Conservation (phyloP, 176 grass and related monocot genomes). For the Zea luxurians region DNA sequence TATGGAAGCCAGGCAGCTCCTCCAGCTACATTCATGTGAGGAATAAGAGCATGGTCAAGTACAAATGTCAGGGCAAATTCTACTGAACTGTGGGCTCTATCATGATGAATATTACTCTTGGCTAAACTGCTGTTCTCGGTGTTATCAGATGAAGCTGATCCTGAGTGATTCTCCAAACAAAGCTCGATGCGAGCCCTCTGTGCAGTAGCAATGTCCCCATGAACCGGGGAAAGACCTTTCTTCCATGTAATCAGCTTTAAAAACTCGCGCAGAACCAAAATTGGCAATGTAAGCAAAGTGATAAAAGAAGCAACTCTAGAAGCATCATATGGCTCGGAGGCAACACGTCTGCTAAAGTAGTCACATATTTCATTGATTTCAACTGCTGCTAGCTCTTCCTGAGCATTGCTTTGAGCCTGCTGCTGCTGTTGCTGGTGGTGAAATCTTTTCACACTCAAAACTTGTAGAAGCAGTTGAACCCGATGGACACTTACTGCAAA, state of each 20-base stretch:
- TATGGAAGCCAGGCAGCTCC: slow-evolving; percentile 97
- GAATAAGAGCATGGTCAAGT: slow-evolving; percentile 85
- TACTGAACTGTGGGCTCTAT: slow-evolving; percentile 72
- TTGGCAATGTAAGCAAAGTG: slow-evolving; percentile 88
- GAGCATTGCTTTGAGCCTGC: slow-evolving; percentile 71
- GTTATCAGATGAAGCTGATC: slow-evolving; percentile 54
- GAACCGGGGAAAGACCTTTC: slow-evolving; percentile 79
- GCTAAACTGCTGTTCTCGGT: slow-evolving; percentile 49
- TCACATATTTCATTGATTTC: slow-evolving; percentile 99
- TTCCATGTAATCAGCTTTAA: slow-evolving; percentile 96
- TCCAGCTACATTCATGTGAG: slow-evolving; percentile 92
- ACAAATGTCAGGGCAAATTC: slow-evolving; percentile 97
- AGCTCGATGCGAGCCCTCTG: slow-evolving; percentile 93
- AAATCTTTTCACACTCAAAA: slow-evolving; percentile 93
- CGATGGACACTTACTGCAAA: slow-evolving; percentile 97
- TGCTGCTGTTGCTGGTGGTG: slow-evolving; percentile 94
- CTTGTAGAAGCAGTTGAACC: slow-evolving; percentile 94
- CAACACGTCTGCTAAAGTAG: slow-evolving; percentile 95
- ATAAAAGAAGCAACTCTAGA: slow-evolving; percentile 98
- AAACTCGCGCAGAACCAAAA: slow-evolving; percentile 82
- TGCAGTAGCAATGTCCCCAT: slow-evolving; percentile 78
- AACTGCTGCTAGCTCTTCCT: slow-evolving; percentile 73
- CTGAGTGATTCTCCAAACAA: slow-evolving; percentile 95
- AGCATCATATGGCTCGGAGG: slow-evolving; percentile 95
- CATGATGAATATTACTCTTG: slow-evolving; percentile 91